Percentiles rank a stretch among this genome's conserved stretches.
Conservation (phyloP, 768 basidiomycete species). For the Rhizopogon sp. region DNA sequence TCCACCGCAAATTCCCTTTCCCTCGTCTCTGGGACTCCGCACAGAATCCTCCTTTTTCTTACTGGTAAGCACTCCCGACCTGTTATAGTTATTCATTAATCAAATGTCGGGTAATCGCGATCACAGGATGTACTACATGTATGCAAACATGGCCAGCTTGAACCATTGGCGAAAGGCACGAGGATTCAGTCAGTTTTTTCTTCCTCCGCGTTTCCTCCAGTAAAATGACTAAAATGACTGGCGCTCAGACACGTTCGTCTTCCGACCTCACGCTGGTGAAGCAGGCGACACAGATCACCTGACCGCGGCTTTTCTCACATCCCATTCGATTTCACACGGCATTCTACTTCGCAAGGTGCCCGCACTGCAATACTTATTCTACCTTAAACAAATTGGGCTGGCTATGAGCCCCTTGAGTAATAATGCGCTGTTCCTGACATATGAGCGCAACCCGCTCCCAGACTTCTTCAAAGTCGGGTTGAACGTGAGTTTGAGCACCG, state of each 20-base stretch:
- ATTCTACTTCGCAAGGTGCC: constrained; percentile 97
- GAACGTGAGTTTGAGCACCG: constrained; percentile 94
- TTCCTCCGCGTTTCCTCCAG: background rate
- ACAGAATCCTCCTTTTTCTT: constrained; percentile 92
- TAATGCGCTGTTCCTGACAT: constrained; percentile 94
- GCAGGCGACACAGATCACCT: constrained; percentile 98
- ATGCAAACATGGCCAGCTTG: constrained; percentile 90
- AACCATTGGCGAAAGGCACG: constrained; percentile 87
- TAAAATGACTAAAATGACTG: background rate
- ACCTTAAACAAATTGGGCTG: constrained; percentile 95
- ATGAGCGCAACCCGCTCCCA: constrained; percentile 94
- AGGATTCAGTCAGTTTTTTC: constrained; percentile 78
- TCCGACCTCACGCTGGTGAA: constrained; percentile 96
- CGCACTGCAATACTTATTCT: constrained; percentile 94
- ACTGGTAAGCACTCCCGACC: constrained; percentile 54
- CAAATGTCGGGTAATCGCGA: background rate
- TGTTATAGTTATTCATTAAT: background rate
- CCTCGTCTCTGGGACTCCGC: constrained; percentile 85
- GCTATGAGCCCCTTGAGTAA: constrained; percentile 99
- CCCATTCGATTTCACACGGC: constrained; percentile 99
- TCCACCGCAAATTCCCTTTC: constrained; percentile 92
- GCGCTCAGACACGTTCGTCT: constrained; percentile 82
- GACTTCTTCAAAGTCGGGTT: constrained; percentile 96
- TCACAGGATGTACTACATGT: constrained; percentile 93
- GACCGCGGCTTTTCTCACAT: constrained; percentile 91